Percentiles rank a stretch among this genome's conserved stretches.
Evolutionary conservation across 805 yeast genomes (phyloP).

Genomic region (Candida xyloterini): DNA sequence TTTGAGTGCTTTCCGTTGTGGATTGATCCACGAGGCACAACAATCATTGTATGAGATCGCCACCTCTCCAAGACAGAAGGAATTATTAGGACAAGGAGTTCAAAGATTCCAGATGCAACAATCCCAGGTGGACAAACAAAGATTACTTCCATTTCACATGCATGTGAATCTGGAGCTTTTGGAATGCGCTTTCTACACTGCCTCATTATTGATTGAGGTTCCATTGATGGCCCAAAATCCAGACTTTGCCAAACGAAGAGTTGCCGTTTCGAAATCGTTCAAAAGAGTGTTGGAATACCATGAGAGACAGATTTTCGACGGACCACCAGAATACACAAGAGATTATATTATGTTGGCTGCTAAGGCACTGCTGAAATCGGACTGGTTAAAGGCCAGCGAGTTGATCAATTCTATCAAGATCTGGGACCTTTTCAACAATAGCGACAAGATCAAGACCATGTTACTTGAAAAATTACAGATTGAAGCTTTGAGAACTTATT

Average conservation of each 20-base stretch:
- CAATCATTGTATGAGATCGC: constrained; percentile 86
- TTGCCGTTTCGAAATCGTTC: constrained; percentile 68
- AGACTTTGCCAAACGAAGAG: constrained; percentile 58
- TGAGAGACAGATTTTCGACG: constrained; percentile 91
- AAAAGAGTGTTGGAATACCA: constrained; percentile 88
- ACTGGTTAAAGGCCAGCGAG: constrained; percentile 77
- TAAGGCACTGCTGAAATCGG: constrained; percentile 79
- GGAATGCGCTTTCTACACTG: constrained; percentile 90
- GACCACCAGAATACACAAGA: constrained; percentile 96
- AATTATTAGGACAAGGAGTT: constrained; percentile 86
- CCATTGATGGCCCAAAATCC: constrained; percentile 81
- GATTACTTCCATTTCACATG: constrained; percentile 95
- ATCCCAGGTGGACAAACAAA: constrained; percentile 60
- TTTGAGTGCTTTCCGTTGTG: constrained; percentile 88
- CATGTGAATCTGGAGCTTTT: constrained; percentile 94
- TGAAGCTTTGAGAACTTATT: constrained; percentile 90
- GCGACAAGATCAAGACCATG: constrained; percentile 65
- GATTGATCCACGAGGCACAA: constrained; percentile 81
- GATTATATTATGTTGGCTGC: constrained; percentile 94
- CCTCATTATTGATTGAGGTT: constrained; percentile 84
- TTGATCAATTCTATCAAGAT: constrained; percentile 74
- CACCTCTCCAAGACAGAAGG: constrained; percentile 81
- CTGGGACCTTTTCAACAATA: constrained; percentile 78
- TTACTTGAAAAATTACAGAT: constrained; percentile 75
- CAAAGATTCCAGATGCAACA: constrained; percentile 59